Evolutionary conservation across 73 alveolate genomes (phyloP).

Genomic region (Paramecium caudatum): DNA sequence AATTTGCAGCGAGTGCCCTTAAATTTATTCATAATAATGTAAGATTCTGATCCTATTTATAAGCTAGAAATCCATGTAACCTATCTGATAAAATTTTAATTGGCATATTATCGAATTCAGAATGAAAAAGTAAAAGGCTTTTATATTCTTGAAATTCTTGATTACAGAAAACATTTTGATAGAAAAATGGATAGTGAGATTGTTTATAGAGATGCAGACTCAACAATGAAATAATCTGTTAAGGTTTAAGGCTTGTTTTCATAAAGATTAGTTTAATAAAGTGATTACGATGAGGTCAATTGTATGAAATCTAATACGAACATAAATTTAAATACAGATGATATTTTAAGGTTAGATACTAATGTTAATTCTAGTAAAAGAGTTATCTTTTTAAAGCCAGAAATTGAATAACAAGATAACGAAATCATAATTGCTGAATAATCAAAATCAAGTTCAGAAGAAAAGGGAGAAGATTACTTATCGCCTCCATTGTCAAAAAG

Average conservation of each 20-base stretch:
- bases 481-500: slow-evolving; percentile 27
- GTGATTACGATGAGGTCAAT: background rate
- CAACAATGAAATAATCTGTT: slow-evolving; percentile 13
- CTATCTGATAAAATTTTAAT: background rate
- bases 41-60: background rate
- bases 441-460: background rate
- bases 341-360: background rate
- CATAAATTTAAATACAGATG: slow-evolving; percentile 24
- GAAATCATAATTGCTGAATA: background rate
- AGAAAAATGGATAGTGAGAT: background rate
- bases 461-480: slow-evolving; percentile 7
- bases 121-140: slow-evolving; percentile 39
- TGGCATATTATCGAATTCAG: background rate
- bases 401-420: background rate
- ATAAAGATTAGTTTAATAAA: background rate
- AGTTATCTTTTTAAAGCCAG: slow-evolving; percentile 19
- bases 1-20: slow-evolving; percentile 18
- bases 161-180: slow-evolving; percentile 19
- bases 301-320: slow-evolving; percentile 24
- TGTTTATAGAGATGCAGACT: background rate
- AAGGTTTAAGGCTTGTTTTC: background rate
- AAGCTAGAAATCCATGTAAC: slow-evolving; percentile 22
- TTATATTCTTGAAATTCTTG: background rate
- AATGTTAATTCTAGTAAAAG: slow-evolving; percentile 1
- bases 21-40: slow-evolving; percentile 15